Evolutionary conservation across 179 eudicot species (phyloP).

Genomic region (Nepenthes alata): DNA sequence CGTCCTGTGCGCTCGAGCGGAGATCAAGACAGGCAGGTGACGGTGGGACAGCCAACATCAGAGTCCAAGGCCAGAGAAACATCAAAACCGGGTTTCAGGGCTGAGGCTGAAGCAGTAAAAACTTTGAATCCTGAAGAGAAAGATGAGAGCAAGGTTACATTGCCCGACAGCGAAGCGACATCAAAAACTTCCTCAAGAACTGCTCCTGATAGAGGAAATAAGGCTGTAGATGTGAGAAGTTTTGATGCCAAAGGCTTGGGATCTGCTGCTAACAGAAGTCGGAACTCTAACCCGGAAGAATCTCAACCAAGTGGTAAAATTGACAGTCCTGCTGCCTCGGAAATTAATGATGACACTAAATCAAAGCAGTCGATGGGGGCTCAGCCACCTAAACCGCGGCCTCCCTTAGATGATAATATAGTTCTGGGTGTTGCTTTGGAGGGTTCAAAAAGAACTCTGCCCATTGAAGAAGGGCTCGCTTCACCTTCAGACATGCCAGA

Average conservation of each 20-base stretch:
- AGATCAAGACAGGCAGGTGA: conserved; percentile 32
- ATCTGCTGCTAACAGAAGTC: conserved; percentile 8
- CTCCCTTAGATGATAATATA: conserved; percentile 66
- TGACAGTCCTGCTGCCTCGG: neutral
- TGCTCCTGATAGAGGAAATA: conserved; percentile 10
- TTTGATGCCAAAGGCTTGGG: conserved; percentile 2
- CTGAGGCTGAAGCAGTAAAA: conserved; percentile 21
- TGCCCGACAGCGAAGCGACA: conserved; percentile 11
- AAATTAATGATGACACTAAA: conserved; percentile 6
- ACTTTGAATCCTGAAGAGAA: conserved; percentile 11
- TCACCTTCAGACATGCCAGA: conserved; percentile 26
- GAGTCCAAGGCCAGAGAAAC: conserved; percentile 33
- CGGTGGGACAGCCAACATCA: conserved; percentile 14
- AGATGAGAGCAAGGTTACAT: conserved; percentile 1
- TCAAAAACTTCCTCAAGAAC: conserved; percentile 11
- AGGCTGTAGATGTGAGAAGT: conserved; percentile 5
- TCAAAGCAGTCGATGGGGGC: conserved; percentile 22
- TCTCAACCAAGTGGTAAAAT: conserved; percentile 5
- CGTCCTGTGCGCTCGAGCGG: conserved; percentile 27
- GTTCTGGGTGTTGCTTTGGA: conserved; percentile 93
- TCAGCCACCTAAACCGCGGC: conserved; percentile 26
- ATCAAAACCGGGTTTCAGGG: conserved; percentile 19
- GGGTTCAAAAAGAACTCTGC: conserved; percentile 88
- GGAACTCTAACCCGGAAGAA: conserved; percentile 12
- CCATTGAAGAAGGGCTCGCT: conserved; percentile 61